phyloP scores from a whole-genome alignment of 345 rosid genomes.

The Trapa incisa region DNA sequence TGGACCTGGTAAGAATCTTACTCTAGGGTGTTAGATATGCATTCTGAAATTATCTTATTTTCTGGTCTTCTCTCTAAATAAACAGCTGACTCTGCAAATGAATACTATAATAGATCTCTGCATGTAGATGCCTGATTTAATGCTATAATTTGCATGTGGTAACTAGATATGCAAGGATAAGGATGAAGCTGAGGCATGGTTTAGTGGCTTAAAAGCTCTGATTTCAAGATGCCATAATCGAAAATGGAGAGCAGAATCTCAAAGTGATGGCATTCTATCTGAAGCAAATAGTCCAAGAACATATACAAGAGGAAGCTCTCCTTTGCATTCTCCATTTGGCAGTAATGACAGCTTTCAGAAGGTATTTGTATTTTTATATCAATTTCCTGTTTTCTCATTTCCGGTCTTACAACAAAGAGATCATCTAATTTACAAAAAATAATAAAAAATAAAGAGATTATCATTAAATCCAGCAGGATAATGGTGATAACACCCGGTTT shows the following conservation, averaged over 20 bases:
- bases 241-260: slow-evolving; percentile 56
- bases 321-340: slow-evolving; percentile 70
- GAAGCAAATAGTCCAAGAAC: slow-evolving; percentile 84
- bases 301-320: slow-evolving; percentile 85
- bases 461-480: slow-evolving; percentile 43
- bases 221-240: slow-evolving; percentile 47
- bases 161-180: slow-evolving; percentile 70
- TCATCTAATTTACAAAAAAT: background rate
- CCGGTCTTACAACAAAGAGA: slow-evolving; percentile 1
- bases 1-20: slow-evolving; percentile 65
- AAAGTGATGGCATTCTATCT: slow-evolving; percentile 63
- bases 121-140: slow-evolving; percentile 10
- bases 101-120: background rate
- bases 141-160: slow-evolving; percentile 6
- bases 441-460: background rate
- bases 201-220: slow-evolving; percentile 70
- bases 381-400: slow-evolving; percentile 3
- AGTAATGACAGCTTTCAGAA: slow-evolving; percentile 83
- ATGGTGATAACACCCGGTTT: slow-evolving; percentile 57
- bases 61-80: slow-evolving; percentile 6
- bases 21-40: slow-evolving; percentile 1
- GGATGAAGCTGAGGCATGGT: slow-evolving; percentile 79
- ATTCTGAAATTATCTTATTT: background rate
- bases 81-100: background rate
- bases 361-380: slow-evolving; percentile 29